Conservation (phyloP, 148 eudicot species). For the Euryodendron excelsum region DNA sequence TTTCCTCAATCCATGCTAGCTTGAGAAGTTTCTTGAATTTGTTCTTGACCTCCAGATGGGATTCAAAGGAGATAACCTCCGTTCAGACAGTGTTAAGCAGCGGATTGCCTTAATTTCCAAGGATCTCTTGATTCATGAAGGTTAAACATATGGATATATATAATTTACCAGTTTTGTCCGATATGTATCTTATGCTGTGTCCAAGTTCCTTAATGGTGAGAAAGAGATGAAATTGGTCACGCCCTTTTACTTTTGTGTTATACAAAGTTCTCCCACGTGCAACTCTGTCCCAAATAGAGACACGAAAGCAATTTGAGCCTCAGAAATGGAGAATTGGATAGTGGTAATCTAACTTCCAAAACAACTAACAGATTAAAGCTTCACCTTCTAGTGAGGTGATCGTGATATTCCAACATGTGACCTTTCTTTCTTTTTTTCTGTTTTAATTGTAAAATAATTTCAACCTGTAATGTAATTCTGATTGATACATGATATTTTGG, state of each 20-base stretch:
- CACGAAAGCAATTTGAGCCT: constrained; percentile 11
- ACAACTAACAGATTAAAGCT: constrained; percentile 21
- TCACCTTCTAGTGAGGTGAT: constrained; percentile 2
- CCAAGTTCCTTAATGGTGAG: neutral
- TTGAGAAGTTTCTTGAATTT: neutral
- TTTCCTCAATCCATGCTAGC: neutral
- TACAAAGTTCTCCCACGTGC: neutral
- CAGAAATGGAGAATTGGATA: constrained; percentile 3
- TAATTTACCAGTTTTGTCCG: constrained; percentile 5
- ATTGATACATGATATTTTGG: neutral
- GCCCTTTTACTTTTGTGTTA: neutral
- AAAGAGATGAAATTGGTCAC: neutral
- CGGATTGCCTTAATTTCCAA: constrained; percentile 69
- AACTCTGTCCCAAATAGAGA: constrained; percentile 17
- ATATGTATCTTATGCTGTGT: neutral
- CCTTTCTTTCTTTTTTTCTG: neutral
- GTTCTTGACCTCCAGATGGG: constrained; percentile 10
- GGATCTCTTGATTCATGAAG: constrained; percentile 74
- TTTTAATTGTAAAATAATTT: constrained; percentile 12
- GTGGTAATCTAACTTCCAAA: constrained; percentile 30
- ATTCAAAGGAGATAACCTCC: constrained; percentile 18
- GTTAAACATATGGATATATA: constrained; percentile 10
- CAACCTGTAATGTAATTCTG: constrained; percentile 6
- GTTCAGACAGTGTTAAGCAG: constrained; percentile 35
- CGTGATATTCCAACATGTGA: neutral